These are phyloP conservation scores for Solanum clarkiae DNA, from an alignment of 257 asterid species.

Conservation along the genomic window DNA sequence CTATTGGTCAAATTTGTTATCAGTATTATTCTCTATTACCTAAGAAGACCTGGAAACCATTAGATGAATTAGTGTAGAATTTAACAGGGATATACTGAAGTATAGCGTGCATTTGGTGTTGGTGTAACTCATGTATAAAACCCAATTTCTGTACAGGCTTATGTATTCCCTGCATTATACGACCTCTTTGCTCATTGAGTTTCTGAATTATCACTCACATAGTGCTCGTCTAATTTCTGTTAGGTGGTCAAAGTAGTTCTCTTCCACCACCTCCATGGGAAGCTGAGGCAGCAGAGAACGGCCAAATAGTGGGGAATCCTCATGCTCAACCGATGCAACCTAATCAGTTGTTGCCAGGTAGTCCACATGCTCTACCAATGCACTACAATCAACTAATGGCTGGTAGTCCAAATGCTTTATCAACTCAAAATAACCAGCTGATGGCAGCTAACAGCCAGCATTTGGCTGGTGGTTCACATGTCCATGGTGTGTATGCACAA, in stretches of 20 bases:
- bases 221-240: not conserved
- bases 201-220: not conserved
- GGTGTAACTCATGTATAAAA: not conserved
- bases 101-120: not conserved
- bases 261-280: constrained; percentile 99
- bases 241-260: constrained; percentile 41
- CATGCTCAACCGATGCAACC: constrained; percentile 34
- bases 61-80: not conserved
- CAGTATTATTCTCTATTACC: not conserved
- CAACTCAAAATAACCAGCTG: constrained; percentile 4
- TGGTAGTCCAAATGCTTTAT: not conserved
- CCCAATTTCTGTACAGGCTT: not conserved
- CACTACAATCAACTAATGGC: constrained; percentile 1
- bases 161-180: not conserved
- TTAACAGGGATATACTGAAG: not conserved
- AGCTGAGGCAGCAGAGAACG: constrained; percentile 37
- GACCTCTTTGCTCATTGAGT: not conserved
- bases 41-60: not conserved
- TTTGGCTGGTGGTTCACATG: constrained; percentile 23
- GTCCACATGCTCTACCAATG: constrained; percentile 3
- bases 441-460: constrained; percentile 25
- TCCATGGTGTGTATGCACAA: constrained; percentile 33
- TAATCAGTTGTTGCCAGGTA: constrained; percentile 14
- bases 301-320: constrained; percentile 25
- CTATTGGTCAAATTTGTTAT: not conserved